Conservation (phyloP, 768 basidiomycete species). For the Fomitopsis serialis region DNA sequence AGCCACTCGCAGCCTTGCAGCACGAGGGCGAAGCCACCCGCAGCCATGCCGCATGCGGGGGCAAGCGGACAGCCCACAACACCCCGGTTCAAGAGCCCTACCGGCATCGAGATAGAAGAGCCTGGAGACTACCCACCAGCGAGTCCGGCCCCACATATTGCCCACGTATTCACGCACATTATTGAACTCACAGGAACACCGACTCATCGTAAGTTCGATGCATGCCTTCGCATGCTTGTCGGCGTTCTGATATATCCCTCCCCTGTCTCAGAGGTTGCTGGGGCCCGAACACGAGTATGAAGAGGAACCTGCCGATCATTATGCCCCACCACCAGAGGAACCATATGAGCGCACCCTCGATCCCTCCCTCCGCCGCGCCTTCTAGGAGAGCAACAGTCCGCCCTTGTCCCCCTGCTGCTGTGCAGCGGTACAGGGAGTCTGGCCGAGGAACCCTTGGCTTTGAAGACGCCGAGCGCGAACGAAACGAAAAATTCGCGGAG, state of each 20-base stretch:
- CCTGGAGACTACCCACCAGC: too few species aligned
- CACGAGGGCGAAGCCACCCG: too few species aligned
- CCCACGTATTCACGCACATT: neutral
- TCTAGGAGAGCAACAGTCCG: neutral
- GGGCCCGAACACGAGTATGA: neutral
- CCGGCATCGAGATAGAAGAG: too few species aligned
- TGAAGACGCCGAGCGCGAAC: conserved; percentile 42
- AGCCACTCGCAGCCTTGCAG: too few species aligned
- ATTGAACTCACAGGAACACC: neutral
- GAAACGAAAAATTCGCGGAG: conserved; percentile 51
- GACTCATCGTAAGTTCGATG: neutral
- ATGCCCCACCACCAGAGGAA: neutral
- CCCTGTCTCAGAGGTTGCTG: neutral
- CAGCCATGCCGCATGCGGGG: too few species aligned
- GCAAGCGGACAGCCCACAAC: too few species aligned
- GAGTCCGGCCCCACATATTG: too few species aligned
- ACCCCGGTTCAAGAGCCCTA: too few species aligned
- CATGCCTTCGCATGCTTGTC: neutral
- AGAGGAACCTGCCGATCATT: neutral
- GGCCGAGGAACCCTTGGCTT: conserved; percentile 25
- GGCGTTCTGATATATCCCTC: neutral
- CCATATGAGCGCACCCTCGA: neutral
- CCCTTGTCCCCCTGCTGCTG: neutral
- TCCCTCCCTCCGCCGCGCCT: neutral
- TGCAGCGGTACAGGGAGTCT: conserved; percentile 4